Percentiles rank a stretch among this genome's conserved stretches.
Evolutionary conservation across 805 yeast species (phyloP).

Genomic region (Zygoascus tannicola): DNA sequence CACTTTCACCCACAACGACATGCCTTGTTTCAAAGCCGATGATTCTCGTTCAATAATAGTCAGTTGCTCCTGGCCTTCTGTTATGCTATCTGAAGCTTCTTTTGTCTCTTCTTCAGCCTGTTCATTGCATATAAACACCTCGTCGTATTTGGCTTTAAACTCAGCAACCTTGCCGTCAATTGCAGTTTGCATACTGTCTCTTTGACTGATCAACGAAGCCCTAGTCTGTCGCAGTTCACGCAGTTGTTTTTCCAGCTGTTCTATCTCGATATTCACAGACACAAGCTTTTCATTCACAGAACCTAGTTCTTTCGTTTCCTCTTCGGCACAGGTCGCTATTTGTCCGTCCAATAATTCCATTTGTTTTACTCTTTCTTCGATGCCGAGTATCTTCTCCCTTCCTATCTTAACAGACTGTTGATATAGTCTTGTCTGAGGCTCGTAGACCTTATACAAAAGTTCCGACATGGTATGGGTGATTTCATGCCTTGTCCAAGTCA

Average conservation of each 20-base stretch:
- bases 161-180: conserved; percentile 9
- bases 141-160: conserved; percentile 4
- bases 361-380: conserved; percentile 3
- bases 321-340: neutral
- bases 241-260: conserved; percentile 11
- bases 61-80: neutral
- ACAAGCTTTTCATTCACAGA: conserved; percentile 9
- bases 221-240: conserved; percentile 8
- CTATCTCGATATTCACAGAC: conserved; percentile 14
- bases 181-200: conserved; percentile 5
- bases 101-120: conserved; percentile 4
- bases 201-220: conserved; percentile 4
- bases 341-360: conserved; percentile 4
- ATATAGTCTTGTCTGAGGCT: conserved; percentile 8
- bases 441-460: conserved; percentile 7
- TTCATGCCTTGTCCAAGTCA: conserved; percentile 11
- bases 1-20: conserved; percentile 15
- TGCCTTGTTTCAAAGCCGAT: conserved; percentile 13
- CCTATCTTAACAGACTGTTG: conserved; percentile 4
- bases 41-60: conserved; percentile 6
- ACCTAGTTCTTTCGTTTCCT: conserved; percentile 6
- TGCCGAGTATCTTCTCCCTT: conserved; percentile 7
- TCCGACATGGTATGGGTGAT: conserved; percentile 12
- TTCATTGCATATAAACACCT: conserved; percentile 2
- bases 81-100: conserved; percentile 1